phyloP scores from a whole-genome alignment of 75 land plant species.

The Chamaecyparis obtusa region DNA sequence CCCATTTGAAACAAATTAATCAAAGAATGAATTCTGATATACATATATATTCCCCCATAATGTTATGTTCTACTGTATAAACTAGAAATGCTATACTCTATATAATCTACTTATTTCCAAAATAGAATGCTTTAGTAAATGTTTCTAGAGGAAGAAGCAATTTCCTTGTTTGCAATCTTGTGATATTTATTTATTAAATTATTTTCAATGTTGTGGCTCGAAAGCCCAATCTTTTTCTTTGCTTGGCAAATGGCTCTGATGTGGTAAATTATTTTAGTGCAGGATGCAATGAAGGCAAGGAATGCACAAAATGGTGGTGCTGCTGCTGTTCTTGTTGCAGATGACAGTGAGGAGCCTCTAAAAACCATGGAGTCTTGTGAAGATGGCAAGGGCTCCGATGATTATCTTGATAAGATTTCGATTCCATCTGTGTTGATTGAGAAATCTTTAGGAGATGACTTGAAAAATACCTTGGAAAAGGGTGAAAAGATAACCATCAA shows the following conservation, averaged over 20 bases:
- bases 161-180: background rate
- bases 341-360: constrained; percentile 49
- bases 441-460: constrained; percentile 37
- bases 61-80: too few relatives aligned
- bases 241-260: background rate
- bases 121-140: too few relatives aligned
- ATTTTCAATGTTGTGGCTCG: background rate
- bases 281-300: constrained; percentile 58
- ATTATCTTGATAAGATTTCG: constrained; percentile 35
- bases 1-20: too few relatives aligned
- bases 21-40: too few relatives aligned
- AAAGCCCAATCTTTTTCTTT: background rate
- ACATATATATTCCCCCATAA: too few relatives aligned
- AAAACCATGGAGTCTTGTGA: constrained; percentile 59
- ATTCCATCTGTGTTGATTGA: constrained; percentile 54
- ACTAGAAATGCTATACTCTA: too few relatives aligned
- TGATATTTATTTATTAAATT: too few relatives aligned
- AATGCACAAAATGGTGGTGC: constrained; percentile 54
- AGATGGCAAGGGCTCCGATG: constrained; percentile 20
- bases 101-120: too few relatives aligned
- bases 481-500: constrained; percentile 41
- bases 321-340: constrained; percentile 57
- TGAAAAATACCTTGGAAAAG: constrained; percentile 33
- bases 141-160: too few relatives aligned
- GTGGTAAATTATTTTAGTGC: background rate